phyloP scores from a whole-genome alignment of 768 basidiomycete genomes.

The Antrodiella citrinella region DNA sequence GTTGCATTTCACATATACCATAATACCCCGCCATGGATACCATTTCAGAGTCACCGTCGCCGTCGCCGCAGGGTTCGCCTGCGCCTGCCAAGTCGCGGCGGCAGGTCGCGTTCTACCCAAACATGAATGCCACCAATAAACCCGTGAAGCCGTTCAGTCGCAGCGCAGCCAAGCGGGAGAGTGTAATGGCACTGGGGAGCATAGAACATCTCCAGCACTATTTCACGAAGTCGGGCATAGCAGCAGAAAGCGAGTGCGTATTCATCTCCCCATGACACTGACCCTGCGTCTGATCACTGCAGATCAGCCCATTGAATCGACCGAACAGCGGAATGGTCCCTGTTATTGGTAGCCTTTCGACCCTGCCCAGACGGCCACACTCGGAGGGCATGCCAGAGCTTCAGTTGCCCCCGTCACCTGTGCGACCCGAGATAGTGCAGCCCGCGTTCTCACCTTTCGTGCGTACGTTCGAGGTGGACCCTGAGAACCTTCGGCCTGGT shows the following conservation, averaged over 20 bases:
- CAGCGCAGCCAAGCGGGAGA: conserved; percentile 88
- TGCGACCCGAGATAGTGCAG: conserved; percentile 36
- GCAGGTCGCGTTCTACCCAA: conserved; percentile 73
- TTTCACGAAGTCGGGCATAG: conserved; percentile 83
- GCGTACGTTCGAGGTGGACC: conserved; percentile 65
- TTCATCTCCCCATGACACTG: conserved; percentile 3
- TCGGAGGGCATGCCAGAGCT: conserved; percentile 39
- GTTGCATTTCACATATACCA: no score
- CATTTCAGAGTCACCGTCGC: background rate
- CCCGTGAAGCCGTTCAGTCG: conserved; percentile 80
- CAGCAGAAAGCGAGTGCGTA: conserved; percentile 63
- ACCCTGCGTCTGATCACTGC: conserved; percentile 9
- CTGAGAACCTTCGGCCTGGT: conserved; percentile 67
- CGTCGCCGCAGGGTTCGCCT: background rate
- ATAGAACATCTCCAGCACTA: conserved; percentile 95
- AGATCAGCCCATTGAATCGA: conserved; percentile 37
- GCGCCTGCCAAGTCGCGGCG: conserved; percentile 35
- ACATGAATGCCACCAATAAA: conserved; percentile 62
- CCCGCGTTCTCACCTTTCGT: conserved; percentile 45
- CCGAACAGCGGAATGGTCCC: conserved; percentile 60
- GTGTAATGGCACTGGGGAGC: conserved; percentile 90
- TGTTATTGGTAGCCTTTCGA: conserved; percentile 53
- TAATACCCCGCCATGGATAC: background rate
- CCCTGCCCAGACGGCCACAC: conserved; percentile 23
- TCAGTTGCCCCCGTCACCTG: conserved; percentile 65